phyloP scores from a whole-genome alignment of 2,329 filamentous ascomycete species.

The Cladosporium sp. region DNA sequence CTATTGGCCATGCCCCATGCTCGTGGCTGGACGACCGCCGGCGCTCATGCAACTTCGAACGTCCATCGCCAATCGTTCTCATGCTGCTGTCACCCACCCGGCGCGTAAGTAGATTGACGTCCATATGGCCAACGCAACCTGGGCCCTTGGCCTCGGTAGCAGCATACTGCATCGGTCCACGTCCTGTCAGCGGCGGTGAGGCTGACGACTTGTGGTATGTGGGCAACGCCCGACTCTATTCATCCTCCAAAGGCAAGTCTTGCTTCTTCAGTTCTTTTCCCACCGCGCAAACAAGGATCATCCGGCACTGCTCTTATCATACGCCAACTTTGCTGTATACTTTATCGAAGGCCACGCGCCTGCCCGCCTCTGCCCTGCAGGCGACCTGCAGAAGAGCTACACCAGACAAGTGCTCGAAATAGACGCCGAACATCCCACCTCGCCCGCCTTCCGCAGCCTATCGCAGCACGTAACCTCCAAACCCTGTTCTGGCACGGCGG shows the following conservation, averaged over 20 bases:
- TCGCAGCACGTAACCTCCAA: slow-evolving; percentile 1
- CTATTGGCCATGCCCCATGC: neutral
- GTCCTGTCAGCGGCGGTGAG: slow-evolving; percentile 7
- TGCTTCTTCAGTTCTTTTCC: neutral
- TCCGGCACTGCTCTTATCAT: too few relatives aligned
- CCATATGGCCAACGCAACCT: slow-evolving; percentile 9
- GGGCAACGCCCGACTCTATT: neutral
- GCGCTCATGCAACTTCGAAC: neutral
- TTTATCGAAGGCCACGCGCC: neutral
- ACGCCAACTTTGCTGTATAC: neutral
- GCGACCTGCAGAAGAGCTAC: slow-evolving; percentile 2
- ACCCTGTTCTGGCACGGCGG: slow-evolving; percentile 12
- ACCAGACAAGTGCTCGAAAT: slow-evolving; percentile 6
- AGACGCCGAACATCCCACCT: slow-evolving; percentile 7
- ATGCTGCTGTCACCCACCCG: slow-evolving; percentile 3
- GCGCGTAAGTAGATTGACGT: slow-evolving; percentile 11
- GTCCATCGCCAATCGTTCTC: slow-evolving; percentile 4
- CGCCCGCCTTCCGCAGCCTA: slow-evolving; percentile 7
- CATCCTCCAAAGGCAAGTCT: slow-evolving; percentile 6
- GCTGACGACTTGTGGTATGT: slow-evolving; percentile 4
- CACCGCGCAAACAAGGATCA: neutral
- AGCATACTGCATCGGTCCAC: neutral
- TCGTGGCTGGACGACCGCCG: neutral
- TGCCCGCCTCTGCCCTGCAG: neutral
- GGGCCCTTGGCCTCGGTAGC: slow-evolving; percentile 8